Evolutionary conservation across 2,329 filamentous ascomycete species (phyloP).

Genomic region (Colletotrichum melonis): DNA sequence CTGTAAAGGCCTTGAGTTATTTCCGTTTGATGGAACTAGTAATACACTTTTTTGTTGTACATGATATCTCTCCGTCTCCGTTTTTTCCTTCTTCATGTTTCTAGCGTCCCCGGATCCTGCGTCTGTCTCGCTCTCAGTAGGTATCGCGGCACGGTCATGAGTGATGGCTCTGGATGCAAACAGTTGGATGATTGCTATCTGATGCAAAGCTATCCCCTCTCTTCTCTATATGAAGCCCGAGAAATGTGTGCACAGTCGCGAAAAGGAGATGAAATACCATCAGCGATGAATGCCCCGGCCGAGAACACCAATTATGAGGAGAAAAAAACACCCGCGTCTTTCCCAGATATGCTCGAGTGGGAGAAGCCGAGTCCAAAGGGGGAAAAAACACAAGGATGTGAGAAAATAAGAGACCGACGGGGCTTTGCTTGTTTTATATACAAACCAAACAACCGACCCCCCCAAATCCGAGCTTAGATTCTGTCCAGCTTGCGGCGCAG

Average conservation of each 20-base stretch:
- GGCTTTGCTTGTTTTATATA: conserved; percentile 39
- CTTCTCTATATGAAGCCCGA: conserved; percentile 31
- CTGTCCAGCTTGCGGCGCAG: conserved; percentile 86
- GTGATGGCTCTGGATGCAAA: conserved; percentile 22
- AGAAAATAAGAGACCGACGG: conserved; percentile 23
- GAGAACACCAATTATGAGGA: conserved; percentile 32
- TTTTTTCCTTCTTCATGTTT: too few relatives aligned
- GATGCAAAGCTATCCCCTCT: conserved; percentile 28
- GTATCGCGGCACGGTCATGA: conserved; percentile 16
- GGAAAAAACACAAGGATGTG: conserved; percentile 9
- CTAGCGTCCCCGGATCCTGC: background rate
- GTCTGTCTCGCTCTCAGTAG: background rate
- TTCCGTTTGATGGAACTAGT: conserved; percentile 14
- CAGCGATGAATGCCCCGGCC: conserved; percentile 21
- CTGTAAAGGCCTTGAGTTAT: conserved; percentile 6
- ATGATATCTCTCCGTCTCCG: conserved; percentile 7
- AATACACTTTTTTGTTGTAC: conserved; percentile 36
- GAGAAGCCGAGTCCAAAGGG: background rate
- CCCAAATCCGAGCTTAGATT: conserved; percentile 54
- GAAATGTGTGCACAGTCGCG: conserved; percentile 12
- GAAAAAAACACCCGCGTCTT: background rate
- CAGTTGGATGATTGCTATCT: conserved; percentile 35
- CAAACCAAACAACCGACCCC: conserved; percentile 26
- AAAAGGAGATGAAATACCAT: conserved; percentile 20
- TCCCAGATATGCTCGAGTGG: conserved; percentile 37